Evolutionary conservation across 2,329 filamentous ascomycete species (phyloP).

Genomic region (Neonectria coccinea): DNA sequence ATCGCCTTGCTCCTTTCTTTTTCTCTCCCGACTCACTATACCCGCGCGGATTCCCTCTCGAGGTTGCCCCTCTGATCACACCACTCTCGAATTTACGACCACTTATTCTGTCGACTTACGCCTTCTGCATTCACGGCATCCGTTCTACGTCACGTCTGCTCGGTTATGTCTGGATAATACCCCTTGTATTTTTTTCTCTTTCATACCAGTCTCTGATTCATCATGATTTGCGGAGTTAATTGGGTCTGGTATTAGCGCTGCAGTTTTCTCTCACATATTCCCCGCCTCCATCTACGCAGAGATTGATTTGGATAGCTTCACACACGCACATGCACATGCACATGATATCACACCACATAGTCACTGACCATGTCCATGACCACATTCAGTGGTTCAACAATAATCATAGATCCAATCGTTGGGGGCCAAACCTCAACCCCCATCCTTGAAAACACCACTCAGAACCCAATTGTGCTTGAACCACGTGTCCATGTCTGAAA

Average conservation of each 20-base stretch:
- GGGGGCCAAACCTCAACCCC: constrained; percentile 2
- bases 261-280: constrained; percentile 16
- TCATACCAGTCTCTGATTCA: constrained; percentile 11
- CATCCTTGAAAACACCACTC: constrained; percentile 11
- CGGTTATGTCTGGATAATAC: constrained; percentile 46
- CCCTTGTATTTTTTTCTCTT: constrained; percentile 28
- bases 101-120: constrained; percentile 1
- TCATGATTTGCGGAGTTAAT: constrained; percentile 22
- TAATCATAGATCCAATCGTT: constrained; percentile 22
- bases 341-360: constrained; percentile 10
- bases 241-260: constrained; percentile 24
- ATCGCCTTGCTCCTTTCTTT: constrained; percentile 4
- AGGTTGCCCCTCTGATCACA: neutral
- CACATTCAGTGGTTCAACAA: constrained; percentile 5
- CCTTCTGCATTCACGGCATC: constrained; percentile 13
- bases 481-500: constrained; percentile 40
- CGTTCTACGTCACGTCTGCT: constrained; percentile 19
- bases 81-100: neutral
- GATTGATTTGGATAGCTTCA: constrained; percentile 22
- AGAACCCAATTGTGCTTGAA: constrained; percentile 15
- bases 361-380: neutral
- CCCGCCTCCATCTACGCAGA: constrained; percentile 4
- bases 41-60: neutral
- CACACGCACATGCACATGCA: neutral
- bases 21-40: neutral